Base-by-base conservation (phyloP, 2,329 filamentous ascomycete species). In the Drechslerella dactyloides region DNA sequence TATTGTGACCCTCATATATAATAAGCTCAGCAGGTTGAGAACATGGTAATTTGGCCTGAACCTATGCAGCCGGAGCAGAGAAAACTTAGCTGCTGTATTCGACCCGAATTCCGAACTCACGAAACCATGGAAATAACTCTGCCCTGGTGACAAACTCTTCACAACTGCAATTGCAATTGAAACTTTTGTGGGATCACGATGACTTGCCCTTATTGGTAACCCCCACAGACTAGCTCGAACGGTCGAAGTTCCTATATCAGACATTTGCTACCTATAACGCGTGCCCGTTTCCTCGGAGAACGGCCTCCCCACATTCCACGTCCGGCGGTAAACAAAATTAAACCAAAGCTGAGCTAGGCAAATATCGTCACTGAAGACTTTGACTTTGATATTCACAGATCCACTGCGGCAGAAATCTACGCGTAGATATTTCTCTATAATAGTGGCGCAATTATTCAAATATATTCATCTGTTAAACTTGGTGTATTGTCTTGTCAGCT, bases 311-410 rank as follows among this genome's bases (percentile, higher is more conserved):
- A 42, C 37, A 17, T 42, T 42, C n/a, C 37, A 13, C 11, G 11
- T 42, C 37, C 37, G 37, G 37, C 37, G 37, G 37, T 42, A 42
- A 42, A 42, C 37, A 17, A 42, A 33, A 17, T 42, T 42, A 42
- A 42, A 42, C 13, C 5, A 42, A 42, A 42, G 2, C n/a, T 42
- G 5, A 42, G 13, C 27, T 33, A 33, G 27, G 27, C 8, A 33
- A 42, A 2, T 42, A 42, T 42, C 13, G n/a, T 17, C 37, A 42
- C 13, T 33, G 3, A 4, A 4, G 27, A 33, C 27, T 33, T 17
- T 13, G n/a, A 17, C n/a, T 42, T 42, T 15, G 37, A 17, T 42
- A 13, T 13, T 17, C 37, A n/a, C 37, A 42, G 11, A 42, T 42
- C 37, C 37, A 42, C 37, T 42, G 37, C 37, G 37, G 37, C 37